A percentile compares a stretch with the other conserved stretches of the same genome.
Conservation (phyloP, 768 basidiomycete species). For the Lactarius deliciosus region DNA sequence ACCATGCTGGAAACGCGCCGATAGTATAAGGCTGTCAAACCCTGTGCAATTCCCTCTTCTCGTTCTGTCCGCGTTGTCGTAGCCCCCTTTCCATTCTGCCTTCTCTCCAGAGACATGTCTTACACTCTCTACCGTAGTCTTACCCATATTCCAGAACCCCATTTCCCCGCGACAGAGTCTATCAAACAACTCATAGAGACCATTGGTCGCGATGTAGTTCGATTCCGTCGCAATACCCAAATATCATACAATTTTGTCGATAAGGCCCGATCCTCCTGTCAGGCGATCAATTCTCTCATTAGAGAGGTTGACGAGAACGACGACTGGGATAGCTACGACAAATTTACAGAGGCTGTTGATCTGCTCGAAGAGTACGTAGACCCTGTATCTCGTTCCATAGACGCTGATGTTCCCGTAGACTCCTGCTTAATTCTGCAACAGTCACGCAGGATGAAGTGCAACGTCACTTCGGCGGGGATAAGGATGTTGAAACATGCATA, state of each 20-base stretch:
- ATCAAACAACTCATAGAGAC: constrained; percentile 24
- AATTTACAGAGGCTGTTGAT: constrained; percentile 24
- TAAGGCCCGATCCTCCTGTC: constrained; percentile 19
- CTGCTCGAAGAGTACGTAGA: constrained; percentile 19
- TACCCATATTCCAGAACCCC: constrained; percentile 16
- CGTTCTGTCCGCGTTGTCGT: constrained; percentile 13
- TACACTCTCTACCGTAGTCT: constrained; percentile 26
- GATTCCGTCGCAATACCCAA: constrained; percentile 28
- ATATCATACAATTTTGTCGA: constrained; percentile 26
- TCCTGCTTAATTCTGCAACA: constrained; percentile 13
- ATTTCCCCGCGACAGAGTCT: constrained; percentile 26
- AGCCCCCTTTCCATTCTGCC: constrained; percentile 6
- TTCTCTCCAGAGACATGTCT: constrained; percentile 18
- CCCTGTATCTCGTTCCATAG: neutral
- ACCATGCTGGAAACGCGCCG: constrained; percentile 21
- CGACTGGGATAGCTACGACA: constrained; percentile 27
- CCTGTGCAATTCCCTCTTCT: constrained; percentile 1
- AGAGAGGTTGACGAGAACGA: constrained; percentile 23
- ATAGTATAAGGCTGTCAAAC: constrained; percentile 15
- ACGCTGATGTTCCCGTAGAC: constrained; percentile 12
- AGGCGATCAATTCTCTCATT: constrained; percentile 23
- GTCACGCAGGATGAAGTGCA: constrained; percentile 19
- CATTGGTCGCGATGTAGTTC: constrained; percentile 24
- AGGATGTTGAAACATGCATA: constrained; percentile 21
- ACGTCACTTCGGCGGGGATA: constrained; percentile 14